Base-by-base conservation (phyloP, 805 yeast genomes). In the Peterozyma toletana region DNA sequence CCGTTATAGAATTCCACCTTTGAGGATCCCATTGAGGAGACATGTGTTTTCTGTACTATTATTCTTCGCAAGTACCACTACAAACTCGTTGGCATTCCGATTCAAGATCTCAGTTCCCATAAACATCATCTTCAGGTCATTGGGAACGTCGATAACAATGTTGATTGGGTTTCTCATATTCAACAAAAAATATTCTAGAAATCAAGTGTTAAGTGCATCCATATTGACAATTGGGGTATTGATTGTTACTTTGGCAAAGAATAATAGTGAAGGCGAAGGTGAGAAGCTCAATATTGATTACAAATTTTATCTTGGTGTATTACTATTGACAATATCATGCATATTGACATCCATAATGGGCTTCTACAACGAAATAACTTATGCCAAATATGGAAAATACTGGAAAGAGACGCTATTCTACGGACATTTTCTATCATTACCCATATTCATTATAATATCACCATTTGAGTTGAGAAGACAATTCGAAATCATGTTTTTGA, bases 361-460 rank as follows among this genome's bases (percentile, higher is more conserved):
- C 1, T 65, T 81, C 15, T 70, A 73, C 54, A 71, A 71, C 36
- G 88, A 83, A 52, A 58, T 57, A 40, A 69, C 80, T 0, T 73
- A 66, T 51, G 56, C 56, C 11, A 51, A 50, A 16, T 76, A 79
- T 53, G 84, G 85, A 5, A 68, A 67, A 43, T 71, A 73, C 42
- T 83, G 90, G 90, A 64, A 71, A 44, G 89, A 83, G 51, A 69
- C 73, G 33, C 56, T 84, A 38, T 83, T 84, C 53, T 82, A 77
- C 58, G 68, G 75, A 13, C 86, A 80, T 53, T 53, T 74, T 5
- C 62, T 77, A 35, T 75, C 78, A 0, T 51, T 83, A 10, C 83
- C 86, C 0, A 53, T 80, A 10, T 77, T 81, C 46, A 15, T 67
- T 1, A 50, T 73, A 2, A 58, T 75, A 30, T 48, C 54, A 2